Evolutionary conservation across 805 yeast species (phyloP).

Genomic region (Ogataea zsoltii): DNA sequence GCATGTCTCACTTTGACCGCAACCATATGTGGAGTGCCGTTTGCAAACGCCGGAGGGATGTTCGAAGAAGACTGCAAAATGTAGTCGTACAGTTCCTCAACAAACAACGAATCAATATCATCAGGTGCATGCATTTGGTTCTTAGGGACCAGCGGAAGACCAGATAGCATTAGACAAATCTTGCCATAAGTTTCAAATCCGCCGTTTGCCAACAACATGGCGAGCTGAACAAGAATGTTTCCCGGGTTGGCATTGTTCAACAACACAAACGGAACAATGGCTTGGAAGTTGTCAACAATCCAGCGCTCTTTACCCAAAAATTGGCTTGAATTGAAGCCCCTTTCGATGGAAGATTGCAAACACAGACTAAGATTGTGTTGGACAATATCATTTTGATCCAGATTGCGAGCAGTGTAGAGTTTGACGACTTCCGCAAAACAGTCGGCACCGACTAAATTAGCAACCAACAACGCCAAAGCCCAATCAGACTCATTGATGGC

Average conservation of each 20-base stretch:
- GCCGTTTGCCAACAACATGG: slow-evolving; percentile 35
- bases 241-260: slow-evolving; percentile 28
- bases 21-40: slow-evolving; percentile 50
- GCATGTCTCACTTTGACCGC: slow-evolving; percentile 70
- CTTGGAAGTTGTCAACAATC: slow-evolving; percentile 31
- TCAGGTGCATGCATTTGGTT: slow-evolving; percentile 19
- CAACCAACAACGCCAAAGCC: slow-evolving; percentile 73
- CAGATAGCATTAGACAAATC: slow-evolving; percentile 36
- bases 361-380: slow-evolving; percentile 33
- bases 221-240: slow-evolving; percentile 32
- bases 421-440: slow-evolving; percentile 48
- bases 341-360: slow-evolving; percentile 23
- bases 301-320: slow-evolving; percentile 29
- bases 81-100: slow-evolving; percentile 74
- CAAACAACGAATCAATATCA: slow-evolving; percentile 47
- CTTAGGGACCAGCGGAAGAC: slow-evolving; percentile 30
- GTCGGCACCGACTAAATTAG: slow-evolving; percentile 64
- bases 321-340: slow-evolving; percentile 19
- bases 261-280: slow-evolving; percentile 33
- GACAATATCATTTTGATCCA: slow-evolving; percentile 22
- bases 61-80: slow-evolving; percentile 36
- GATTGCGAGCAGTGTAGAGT: slow-evolving; percentile 22
- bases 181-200: slow-evolving; percentile 43
- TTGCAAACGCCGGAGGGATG: slow-evolving; percentile 35
- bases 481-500: slow-evolving; percentile 69